These are phyloP conservation scores for Neofusicoccum umdonicola DNA, from an alignment of 2,329 filamentous ascomycete species.

Conservation along the genomic window DNA sequence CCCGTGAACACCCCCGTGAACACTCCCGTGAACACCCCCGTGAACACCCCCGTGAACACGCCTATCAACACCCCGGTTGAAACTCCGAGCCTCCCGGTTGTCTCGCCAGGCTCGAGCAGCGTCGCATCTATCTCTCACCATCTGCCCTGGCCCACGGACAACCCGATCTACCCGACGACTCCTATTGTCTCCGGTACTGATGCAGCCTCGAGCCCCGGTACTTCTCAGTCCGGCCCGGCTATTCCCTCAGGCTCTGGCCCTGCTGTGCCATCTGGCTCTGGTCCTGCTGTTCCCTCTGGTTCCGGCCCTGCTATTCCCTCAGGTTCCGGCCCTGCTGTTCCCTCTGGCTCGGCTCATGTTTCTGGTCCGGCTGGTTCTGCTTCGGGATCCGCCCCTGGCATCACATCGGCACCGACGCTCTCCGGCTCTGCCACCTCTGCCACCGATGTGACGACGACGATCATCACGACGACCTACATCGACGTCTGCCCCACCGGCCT, in stretches of 20 bases:
- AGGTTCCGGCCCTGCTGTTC: not conserved
- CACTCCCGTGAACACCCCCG: not conserved
- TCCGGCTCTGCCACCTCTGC: not conserved
- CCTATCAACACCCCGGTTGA: not conserved
- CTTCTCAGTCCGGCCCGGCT: not conserved
- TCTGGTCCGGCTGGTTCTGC: not conserved
- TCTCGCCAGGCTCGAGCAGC: not conserved
- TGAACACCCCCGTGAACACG: not conserved
- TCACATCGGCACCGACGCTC: not conserved
- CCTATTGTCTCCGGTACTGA: not conserved
- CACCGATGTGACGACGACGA: constrained; percentile 16
- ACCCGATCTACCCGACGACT: not conserved
- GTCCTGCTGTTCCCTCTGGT: not conserved
- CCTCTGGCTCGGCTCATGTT: not conserved
- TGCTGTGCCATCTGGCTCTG: not conserved
- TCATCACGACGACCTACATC: constrained; percentile 30
- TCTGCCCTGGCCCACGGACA: no score
- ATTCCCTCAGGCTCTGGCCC: not conserved
- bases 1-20: not conserved
- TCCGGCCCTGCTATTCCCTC: not conserved
- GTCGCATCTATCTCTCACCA: no score
- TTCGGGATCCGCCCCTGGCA: not conserved
- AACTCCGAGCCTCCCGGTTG: not conserved
- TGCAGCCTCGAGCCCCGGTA: not conserved
- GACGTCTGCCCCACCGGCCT: constrained; percentile 36